phyloP scores from a whole-genome alignment of 2,329 filamentous ascomycete genomes.

The Scedosporium apiospermum region DNA sequence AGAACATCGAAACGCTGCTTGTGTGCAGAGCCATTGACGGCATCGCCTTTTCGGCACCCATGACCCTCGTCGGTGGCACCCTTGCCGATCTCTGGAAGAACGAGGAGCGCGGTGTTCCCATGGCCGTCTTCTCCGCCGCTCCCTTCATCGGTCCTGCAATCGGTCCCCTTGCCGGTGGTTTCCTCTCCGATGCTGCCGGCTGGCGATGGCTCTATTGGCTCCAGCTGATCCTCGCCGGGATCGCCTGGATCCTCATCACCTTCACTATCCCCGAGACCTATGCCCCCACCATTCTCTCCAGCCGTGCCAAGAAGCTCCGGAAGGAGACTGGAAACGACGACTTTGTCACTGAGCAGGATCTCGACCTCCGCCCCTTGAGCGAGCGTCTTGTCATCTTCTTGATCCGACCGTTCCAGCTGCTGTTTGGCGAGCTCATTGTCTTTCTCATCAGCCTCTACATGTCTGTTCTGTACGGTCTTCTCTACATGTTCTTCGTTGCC shows the following conservation, averaged over 20 bases:
- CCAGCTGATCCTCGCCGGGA: slow-evolving; percentile 63
- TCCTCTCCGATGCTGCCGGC: slow-evolving; percentile 56
- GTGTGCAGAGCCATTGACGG: slow-evolving; percentile 71
- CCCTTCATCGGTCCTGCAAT: slow-evolving; percentile 69
- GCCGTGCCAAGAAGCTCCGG: slow-evolving; percentile 62
- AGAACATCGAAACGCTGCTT: slow-evolving; percentile 68
- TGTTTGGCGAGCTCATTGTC: slow-evolving; percentile 78
- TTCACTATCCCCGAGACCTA: slow-evolving; percentile 92
- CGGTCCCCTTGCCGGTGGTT: slow-evolving; percentile 69
- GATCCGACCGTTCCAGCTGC: slow-evolving; percentile 72
- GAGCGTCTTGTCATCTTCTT: slow-evolving; percentile 68
- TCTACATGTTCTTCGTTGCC: slow-evolving; percentile 72
- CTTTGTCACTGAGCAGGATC: slow-evolving; percentile 71
- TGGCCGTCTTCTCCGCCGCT: slow-evolving; percentile 77
- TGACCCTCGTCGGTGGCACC: slow-evolving; percentile 78
- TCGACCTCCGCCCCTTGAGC: slow-evolving; percentile 59
- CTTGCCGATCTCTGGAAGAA: slow-evolving; percentile 76
- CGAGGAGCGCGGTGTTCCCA: slow-evolving; percentile 76
- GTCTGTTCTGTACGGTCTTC: slow-evolving; percentile 66
- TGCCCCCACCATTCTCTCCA: slow-evolving; percentile 65
- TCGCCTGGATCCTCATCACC: slow-evolving; percentile 66
- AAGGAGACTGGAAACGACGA: slow-evolving; percentile 55
- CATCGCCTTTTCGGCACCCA: slow-evolving; percentile 75
- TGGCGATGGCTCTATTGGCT: slow-evolving; percentile 89
- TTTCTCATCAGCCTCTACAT: slow-evolving; percentile 79